Evolutionary conservation across 768 basidiomycete genomes (phyloP).

Genomic region (Clitopilus hobsonii): DNA sequence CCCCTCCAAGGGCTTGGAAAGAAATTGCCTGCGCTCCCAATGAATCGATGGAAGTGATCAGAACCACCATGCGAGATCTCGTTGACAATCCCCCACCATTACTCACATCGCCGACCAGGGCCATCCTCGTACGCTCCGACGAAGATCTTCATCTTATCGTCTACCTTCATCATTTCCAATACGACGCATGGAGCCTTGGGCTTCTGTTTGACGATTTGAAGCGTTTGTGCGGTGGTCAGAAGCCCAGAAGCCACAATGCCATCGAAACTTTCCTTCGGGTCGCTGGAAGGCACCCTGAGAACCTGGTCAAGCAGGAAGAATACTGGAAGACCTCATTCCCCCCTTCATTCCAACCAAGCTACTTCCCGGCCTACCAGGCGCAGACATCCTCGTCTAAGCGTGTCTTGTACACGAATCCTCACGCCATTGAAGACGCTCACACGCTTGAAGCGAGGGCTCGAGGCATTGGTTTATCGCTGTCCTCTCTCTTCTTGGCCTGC

Average conservation of each 20-base stretch:
- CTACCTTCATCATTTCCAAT: constrained; percentile 45
- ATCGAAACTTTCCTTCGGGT: constrained; percentile 21
- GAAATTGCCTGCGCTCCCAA: constrained; percentile 13
- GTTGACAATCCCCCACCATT: constrained; percentile 18
- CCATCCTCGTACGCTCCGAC: constrained; percentile 17
- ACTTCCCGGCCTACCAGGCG: constrained; percentile 18
- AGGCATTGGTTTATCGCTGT: constrained; percentile 25
- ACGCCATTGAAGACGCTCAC: constrained; percentile 13
- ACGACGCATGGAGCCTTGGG: constrained; percentile 42
- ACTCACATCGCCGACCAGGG: constrained; percentile 17
- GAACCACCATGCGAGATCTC: constrained; percentile 18
- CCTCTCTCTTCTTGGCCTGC: constrained; percentile 36
- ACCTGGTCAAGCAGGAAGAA: constrained; percentile 17
- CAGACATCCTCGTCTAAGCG: constrained; percentile 6
- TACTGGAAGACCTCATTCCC: constrained; percentile 35
- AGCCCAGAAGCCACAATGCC: constrained; percentile 18
- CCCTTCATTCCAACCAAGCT: constrained; percentile 15
- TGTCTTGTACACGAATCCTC: constrained; percentile 9
- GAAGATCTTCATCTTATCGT: constrained; percentile 18
- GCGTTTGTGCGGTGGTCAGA: constrained; percentile 23
- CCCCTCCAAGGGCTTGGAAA: constrained; percentile 16
- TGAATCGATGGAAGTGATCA: constrained; percentile 10
- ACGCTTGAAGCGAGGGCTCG: constrained; percentile 40
- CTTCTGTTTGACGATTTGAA: constrained; percentile 36
- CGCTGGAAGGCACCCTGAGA: constrained; percentile 14